A percentile compares a stretch with the other conserved stretches of the same genome.
phyloP scores from a whole-genome alignment of 106 monocot genomes.

The Apostasia shenzhenica region DNA sequence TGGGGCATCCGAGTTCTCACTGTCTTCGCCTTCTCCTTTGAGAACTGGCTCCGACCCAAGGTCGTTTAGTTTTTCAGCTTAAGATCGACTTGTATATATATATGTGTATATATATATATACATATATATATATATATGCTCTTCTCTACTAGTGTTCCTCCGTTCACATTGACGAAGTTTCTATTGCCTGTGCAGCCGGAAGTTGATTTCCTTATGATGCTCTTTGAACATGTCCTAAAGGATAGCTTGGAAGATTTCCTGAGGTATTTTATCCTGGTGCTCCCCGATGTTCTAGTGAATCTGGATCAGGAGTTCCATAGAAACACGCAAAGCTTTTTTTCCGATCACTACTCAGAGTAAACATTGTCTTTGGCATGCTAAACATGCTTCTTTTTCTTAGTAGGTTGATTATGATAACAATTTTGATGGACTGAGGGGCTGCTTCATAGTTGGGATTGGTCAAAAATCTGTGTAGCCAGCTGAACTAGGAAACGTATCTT shows the following conservation, averaged over 20 bases:
- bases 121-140: neutral
- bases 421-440: neutral
- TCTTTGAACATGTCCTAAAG: constrained; percentile 42
- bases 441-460: too few species aligned
- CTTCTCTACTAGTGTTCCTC: neutral
- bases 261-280: constrained; percentile 22
- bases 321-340: neutral
- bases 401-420: neutral
- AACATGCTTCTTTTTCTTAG: neutral
- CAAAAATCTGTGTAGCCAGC: too few species aligned
- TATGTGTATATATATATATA: too few species aligned
- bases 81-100: neutral
- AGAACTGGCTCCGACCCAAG: constrained; percentile 77
- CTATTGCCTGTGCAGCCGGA: constrained; percentile 28
- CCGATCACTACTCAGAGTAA: too few species aligned
- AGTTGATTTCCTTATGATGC: constrained; percentile 60
- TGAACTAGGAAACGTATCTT: too few species aligned
- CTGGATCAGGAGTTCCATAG: too few species aligned
- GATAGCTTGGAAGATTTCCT: constrained; percentile 38
- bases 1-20: constrained; percentile 71
- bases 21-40: constrained; percentile 74
- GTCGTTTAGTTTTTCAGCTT: constrained; percentile 4
- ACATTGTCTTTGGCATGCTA: neutral
- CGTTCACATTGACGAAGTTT: neutral
- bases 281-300: neutral